Percentiles rank a stretch among this genome's conserved stretches.
These are phyloP conservation scores for Aspergillus sp. DNA, from an alignment of 2,329 filamentous ascomycete species.

Conservation along the genomic window DNA sequence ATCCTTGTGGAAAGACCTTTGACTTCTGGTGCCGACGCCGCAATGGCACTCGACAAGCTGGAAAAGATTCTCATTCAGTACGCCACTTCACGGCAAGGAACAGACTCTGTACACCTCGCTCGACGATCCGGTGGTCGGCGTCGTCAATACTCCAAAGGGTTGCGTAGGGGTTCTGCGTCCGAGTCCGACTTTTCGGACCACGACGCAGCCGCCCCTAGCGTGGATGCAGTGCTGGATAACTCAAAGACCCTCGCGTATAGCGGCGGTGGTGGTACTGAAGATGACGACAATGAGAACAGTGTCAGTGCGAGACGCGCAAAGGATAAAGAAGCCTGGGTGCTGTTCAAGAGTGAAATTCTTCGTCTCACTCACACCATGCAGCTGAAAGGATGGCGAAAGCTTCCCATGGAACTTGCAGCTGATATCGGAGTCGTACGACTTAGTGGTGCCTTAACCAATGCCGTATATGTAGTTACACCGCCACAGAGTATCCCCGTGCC, in stretches of 20 bases:
- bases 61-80: conserved; percentile 66
- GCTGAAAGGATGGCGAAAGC: conserved; percentile 86
- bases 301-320: conserved; percentile 58
- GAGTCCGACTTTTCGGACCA: conserved; percentile 83
- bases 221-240: conserved; percentile 84
- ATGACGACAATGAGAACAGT: conserved; percentile 45
- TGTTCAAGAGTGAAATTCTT: conserved; percentile 89
- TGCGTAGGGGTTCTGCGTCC: conserved; percentile 61
- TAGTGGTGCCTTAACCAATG: conserved; percentile 92
- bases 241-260: conserved; percentile 81
- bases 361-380: conserved; percentile 84
- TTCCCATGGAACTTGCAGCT: conserved; percentile 56
- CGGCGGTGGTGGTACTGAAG: conserved; percentile 57
- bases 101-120: conserved; percentile 16
- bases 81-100: conserved; percentile 37
- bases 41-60: conserved; percentile 75
- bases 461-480: conserved; percentile 90
- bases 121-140: conserved; percentile 38
- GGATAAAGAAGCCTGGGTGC: conserved; percentile 76
- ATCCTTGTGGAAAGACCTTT: conserved; percentile 39
- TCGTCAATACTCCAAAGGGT: conserved; percentile 40
- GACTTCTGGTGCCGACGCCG: conserved; percentile 67
- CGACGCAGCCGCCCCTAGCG: conserved; percentile 80
- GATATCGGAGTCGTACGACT: conserved; percentile 52
- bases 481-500: conserved; percentile 62